Percentiles rank a stretch among this genome's conserved stretches.
Evolutionary conservation across 345 rosid species (phyloP).

Genomic region (Eutrema heterophyllum): DNA sequence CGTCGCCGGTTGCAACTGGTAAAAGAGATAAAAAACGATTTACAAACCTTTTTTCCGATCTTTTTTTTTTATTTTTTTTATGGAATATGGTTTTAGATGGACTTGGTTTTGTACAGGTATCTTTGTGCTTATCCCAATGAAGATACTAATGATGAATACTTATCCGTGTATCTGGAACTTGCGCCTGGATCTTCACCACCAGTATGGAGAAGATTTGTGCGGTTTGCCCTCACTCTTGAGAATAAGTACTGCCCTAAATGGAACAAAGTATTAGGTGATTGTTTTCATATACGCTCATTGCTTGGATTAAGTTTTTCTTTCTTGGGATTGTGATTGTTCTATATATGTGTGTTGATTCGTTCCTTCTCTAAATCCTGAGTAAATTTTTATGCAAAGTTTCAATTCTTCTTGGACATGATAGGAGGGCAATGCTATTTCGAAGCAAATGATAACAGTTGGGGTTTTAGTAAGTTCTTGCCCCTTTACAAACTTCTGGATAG

Average conservation of each 20-base stretch:
- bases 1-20: background rate
- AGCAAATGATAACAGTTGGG: background rate
- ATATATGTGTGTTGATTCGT: conserved; percentile 32
- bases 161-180: conserved; percentile 72
- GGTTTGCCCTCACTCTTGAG: conserved; percentile 38
- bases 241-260: conserved; percentile 4
- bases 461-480: background rate
- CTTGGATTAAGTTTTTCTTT: background rate
- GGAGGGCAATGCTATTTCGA: background rate
- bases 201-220: conserved; percentile 67
- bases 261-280: background rate
- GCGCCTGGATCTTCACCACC: conserved; percentile 11
- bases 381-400: too few relatives aligned
- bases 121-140: conserved; percentile 57
- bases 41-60: too few relatives aligned
- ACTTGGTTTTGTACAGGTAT: conserved; percentile 40
- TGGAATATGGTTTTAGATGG: background rate
- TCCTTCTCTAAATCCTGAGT: too few relatives aligned
- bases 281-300: background rate
- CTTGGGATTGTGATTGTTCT: background rate
- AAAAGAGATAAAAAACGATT: too few relatives aligned
- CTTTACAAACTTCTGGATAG: background rate
- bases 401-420: background rate
- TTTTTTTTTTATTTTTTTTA: too few relatives aligned
- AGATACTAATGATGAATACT: conserved; percentile 34